Evolutionary conservation across 83 land plant species (phyloP).

Genomic region (Thuja plicata): DNA sequence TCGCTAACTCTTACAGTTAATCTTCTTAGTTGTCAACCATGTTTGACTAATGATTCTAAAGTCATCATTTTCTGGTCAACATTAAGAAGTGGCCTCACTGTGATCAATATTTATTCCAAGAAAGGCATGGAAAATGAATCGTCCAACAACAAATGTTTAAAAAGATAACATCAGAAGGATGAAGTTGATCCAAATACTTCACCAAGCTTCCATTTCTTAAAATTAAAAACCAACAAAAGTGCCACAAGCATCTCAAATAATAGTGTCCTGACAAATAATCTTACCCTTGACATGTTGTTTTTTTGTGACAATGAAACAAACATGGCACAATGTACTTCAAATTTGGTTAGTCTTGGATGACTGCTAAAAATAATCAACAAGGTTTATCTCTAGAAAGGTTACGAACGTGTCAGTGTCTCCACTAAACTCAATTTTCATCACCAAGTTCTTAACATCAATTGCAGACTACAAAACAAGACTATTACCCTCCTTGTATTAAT

Average conservation of each 20-base stretch:
- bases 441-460: conserved; percentile 65
- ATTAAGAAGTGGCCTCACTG: conserved; percentile 79
- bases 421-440: conserved; percentile 83
- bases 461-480: conserved; percentile 74
- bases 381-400: conserved; percentile 81
- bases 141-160: conserved; percentile 51
- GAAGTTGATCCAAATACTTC: neutral
- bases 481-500: conserved; percentile 72
- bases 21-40: conserved; percentile 39
- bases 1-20: conserved; percentile 61
- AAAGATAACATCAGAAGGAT: neutral
- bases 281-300: conserved; percentile 67
- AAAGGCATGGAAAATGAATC: conserved; percentile 46
- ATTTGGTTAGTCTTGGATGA: conserved; percentile 62
- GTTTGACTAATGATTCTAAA: conserved; percentile 56
- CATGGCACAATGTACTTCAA: conserved; percentile 91
- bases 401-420: conserved; percentile 59
- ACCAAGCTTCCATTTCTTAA: neutral
- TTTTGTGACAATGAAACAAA: conserved; percentile 82
- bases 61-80: conserved; percentile 75
- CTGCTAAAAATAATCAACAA: conserved; percentile 74
- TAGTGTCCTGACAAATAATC: neutral
- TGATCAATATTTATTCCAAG: conserved; percentile 53
- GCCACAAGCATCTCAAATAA: neutral
- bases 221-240: neutral